A percentile compares a stretch with the other conserved stretches of the same genome.
Conservation (phyloP, 805 yeast species). For the Zygoascus biomembranicola region DNA sequence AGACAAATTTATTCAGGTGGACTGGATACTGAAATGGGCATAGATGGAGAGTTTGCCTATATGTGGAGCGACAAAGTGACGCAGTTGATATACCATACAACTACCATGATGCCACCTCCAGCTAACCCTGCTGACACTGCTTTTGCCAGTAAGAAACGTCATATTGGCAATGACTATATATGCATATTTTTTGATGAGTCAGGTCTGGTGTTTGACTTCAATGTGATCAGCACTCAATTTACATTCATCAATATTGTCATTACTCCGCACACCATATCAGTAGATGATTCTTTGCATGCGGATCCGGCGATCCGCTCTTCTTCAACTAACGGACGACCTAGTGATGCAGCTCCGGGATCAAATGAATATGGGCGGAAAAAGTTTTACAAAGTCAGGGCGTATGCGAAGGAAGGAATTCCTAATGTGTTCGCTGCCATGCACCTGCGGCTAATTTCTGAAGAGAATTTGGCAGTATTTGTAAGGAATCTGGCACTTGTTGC, state of each 20-base stretch:
- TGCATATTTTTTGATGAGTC: constrained; percentile 77
- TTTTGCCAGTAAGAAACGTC: constrained; percentile 60
- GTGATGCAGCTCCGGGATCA: constrained; percentile 5
- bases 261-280: constrained; percentile 44
- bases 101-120: constrained; percentile 68
- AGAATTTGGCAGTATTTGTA: constrained; percentile 52
- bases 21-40: constrained; percentile 56
- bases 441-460: constrained; percentile 57
- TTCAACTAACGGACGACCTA: neutral
- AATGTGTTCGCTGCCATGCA: constrained; percentile 71
- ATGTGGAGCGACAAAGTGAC: constrained; percentile 64
- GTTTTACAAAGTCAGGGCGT: constrained; percentile 53
- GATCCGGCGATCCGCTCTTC: neutral
- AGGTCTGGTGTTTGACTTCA: constrained; percentile 55
- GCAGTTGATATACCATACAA: constrained; percentile 69
- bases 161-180: constrained; percentile 80
- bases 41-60: constrained; percentile 69
- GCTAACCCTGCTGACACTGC: constrained; percentile 33
- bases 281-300: neutral
- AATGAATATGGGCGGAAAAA: constrained; percentile 2
- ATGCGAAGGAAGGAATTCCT: constrained; percentile 62
- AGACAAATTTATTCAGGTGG: constrained; percentile 61
- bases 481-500: constrained; percentile 61
- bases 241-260: constrained; percentile 75
- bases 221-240: constrained; percentile 67